Evolutionary conservation across 495 filamentous ascomycete genomes (phyloP), one percentile per base, ranked within the genome.

Genomic region (Podospora conica): DNA sequence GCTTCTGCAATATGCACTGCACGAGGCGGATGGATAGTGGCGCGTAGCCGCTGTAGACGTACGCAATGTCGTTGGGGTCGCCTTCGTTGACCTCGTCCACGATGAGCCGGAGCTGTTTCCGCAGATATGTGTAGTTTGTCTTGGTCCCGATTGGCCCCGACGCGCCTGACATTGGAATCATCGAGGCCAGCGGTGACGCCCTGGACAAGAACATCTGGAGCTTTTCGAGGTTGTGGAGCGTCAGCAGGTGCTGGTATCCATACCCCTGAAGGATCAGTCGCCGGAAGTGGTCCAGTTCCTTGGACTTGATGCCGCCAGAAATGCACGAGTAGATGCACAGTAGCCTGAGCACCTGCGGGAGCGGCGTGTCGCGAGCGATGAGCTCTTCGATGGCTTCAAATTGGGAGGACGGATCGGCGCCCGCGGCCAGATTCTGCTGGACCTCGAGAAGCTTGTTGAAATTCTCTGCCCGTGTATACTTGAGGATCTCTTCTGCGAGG

Each of bases 1-100:
- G 86, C 76, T 99, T 99, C 76, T 98, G 94, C 62, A 98, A 76
- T 33, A 98, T 84, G 70, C 91, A 95, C 78, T 99, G 96, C n/a
- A 99, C 89, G 20, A 99, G 85, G 18, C 96, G 91, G 66, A 98
- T 84, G 64, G 91, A 96, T 23, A 99, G 84, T 3, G 96, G 95
- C 7, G 96, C 96, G 74, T 97, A 98, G 56, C 96, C 96, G 68
- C 90, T 94, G 81, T 97, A 99, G 33, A 96, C 93, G 73, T 98
- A 99, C 10, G 96, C 91, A 67, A 98, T 91, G 67, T 99, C 96
- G 69, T 93, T 88, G 9, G 96, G 96, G n/a, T 96, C 91, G 56
- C 93, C 88, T 75, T 98, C 96, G 73, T 96, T 93, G 65, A 98
- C 93, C 75, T 99, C 96, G 75, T 98, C 94, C 61, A 97, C 89